phyloP scores from a whole-genome alignment of 2,329 filamentous ascomycete genomes.

The Fusarium multiceps region DNA sequence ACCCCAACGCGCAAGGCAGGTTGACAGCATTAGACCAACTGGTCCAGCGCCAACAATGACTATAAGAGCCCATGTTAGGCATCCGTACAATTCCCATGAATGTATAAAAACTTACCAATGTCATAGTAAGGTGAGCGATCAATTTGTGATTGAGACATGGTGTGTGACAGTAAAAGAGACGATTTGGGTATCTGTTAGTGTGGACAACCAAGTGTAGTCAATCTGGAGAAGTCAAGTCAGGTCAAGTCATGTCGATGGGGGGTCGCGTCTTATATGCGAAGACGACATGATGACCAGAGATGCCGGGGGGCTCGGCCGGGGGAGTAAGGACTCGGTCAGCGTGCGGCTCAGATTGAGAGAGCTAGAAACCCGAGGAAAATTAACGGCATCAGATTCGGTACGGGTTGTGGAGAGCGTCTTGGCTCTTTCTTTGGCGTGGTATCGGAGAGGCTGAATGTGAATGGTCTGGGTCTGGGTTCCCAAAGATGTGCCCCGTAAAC shows the following conservation, averaged over 20 bases:
- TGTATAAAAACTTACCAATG: conserved; percentile 52
- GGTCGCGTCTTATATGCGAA: conserved; percentile 34
- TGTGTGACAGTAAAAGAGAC: conserved; percentile 3
- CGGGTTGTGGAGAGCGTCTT: conserved; percentile 27
- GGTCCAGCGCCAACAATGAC: conserved; percentile 92
- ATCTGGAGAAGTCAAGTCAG: conserved; percentile 1
- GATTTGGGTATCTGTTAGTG: conserved; percentile 12
- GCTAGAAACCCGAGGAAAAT: conserved; percentile 28
- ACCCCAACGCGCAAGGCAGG: conserved; percentile 89
- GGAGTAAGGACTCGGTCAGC: conserved; percentile 7
- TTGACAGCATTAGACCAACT: conserved; percentile 87
- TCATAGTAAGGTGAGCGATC: conserved; percentile 54
- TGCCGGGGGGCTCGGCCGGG: conserved; percentile 23
- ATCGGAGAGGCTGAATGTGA: background rate
- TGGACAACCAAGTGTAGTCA: conserved; percentile 8
- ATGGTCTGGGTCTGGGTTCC: conserved; percentile 1
- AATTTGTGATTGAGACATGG: conserved; percentile 34
- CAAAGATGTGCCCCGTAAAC: conserved; percentile 11
- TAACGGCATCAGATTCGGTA: conserved; percentile 39
- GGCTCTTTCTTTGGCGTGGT: conserved; percentile 14
- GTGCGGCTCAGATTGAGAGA: conserved; percentile 13
- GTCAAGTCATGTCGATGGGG: conserved; percentile 13
- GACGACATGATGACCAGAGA: conserved; percentile 22
- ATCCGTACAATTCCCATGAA: background rate
- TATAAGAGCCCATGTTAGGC: conserved; percentile 47